Conservation (phyloP, 2,329 filamentous ascomycete genomes). For the Botrytis cinerea region DNA sequence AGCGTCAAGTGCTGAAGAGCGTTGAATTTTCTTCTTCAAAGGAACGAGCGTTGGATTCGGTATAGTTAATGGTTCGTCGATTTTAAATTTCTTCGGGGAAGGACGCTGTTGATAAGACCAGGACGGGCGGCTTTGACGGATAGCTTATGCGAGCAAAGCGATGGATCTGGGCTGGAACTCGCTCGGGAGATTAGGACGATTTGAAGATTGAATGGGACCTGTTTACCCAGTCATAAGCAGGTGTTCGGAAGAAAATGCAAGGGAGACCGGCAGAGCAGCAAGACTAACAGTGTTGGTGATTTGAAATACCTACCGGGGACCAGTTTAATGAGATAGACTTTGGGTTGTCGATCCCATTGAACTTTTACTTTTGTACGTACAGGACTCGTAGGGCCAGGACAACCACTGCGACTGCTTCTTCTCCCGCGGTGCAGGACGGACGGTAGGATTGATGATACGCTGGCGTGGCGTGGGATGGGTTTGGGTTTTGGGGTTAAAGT, state of each 20-base stretch:
- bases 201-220: background rate
- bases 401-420: background rate
- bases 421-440: background rate
- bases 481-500: background rate
- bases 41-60: constrained; percentile 1
- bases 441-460: background rate
- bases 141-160: background rate
- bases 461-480: background rate
- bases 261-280: background rate
- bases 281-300: background rate
- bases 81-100: background rate
- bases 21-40: background rate
- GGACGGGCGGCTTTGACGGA: background rate
- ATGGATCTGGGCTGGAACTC: constrained; percentile 7
- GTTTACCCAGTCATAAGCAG: background rate
- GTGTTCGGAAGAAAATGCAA: background rate
- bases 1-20: background rate
- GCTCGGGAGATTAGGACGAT: constrained; percentile 1
- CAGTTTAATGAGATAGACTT: background rate
- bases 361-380: background rate
- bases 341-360: background rate
- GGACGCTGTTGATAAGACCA: constrained; percentile 9
- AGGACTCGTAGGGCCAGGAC: background rate
- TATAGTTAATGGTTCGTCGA: background rate
- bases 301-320: background rate